Percentiles rank a stretch among this genome's conserved stretches.
Conservation (phyloP, 148 eudicot species). For the Silene conica region DNA sequence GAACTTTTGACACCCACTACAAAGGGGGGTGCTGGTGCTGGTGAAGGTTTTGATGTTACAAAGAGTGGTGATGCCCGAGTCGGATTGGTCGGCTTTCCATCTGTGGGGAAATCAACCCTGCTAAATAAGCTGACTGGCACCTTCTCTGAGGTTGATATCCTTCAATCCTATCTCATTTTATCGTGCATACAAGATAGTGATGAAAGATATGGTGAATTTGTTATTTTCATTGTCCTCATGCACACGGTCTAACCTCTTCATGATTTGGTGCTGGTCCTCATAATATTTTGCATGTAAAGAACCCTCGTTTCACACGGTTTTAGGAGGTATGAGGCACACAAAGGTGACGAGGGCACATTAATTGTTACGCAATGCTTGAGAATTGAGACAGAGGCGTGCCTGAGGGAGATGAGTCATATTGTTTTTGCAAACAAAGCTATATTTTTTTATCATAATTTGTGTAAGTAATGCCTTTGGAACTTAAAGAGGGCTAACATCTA, state of each 20-base stretch:
- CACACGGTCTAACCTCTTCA: neutral
- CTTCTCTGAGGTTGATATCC: slow-evolving; percentile 77
- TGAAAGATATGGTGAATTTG: neutral
- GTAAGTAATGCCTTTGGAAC: neutral
- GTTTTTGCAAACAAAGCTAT: neutral
- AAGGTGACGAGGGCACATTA: neutral
- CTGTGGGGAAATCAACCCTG: slow-evolving; percentile 96
- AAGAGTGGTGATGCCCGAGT: slow-evolving; percentile 99
- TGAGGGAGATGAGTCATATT: neutral
- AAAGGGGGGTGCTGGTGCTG: slow-evolving; percentile 97
- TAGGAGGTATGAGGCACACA: neutral
- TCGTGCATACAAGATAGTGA: neutral
- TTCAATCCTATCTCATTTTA: neutral
- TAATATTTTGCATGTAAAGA: neutral
- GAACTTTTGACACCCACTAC: slow-evolving; percentile 84
- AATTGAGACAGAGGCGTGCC: neutral
- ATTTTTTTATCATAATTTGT: neutral
- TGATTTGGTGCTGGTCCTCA: neutral
- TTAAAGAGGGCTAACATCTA: neutral
- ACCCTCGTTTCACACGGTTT: neutral
- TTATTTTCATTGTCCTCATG: neutral
- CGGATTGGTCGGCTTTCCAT: slow-evolving; percentile 97
- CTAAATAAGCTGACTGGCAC: slow-evolving; percentile 96
- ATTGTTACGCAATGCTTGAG: neutral
- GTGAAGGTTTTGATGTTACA: slow-evolving; percentile 99